Percentiles rank a stretch among this genome's conserved stretches.
phyloP scores from a whole-genome alignment of 306 rosid species.

The Trifolium pratense region DNA sequence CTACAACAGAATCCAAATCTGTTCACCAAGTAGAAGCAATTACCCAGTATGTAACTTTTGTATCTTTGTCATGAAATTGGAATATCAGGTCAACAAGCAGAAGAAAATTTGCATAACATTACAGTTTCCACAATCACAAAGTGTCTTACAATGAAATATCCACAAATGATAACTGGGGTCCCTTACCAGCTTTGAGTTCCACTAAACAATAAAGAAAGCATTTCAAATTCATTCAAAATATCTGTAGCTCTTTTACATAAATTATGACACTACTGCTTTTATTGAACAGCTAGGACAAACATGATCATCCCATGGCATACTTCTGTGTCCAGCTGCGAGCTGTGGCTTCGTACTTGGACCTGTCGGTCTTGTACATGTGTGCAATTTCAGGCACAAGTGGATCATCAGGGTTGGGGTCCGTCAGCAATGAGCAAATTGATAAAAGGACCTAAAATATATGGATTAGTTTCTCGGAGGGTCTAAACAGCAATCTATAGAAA shows the following conservation, averaged over 20 bases:
- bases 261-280: conserved; percentile 41
- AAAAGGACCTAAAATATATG: conserved; percentile 64
- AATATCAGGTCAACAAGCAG: conserved; percentile 42
- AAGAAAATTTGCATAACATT: conserved; percentile 49
- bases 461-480: neutral
- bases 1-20: neutral
- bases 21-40: neutral
- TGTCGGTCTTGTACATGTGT: conserved; percentile 88
- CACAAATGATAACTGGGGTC: conserved; percentile 58
- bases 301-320: conserved; percentile 77
- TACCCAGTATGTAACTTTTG: neutral
- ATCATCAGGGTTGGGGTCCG: conserved; percentile 87
- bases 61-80: conserved; percentile 22
- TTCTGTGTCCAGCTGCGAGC: conserved; percentile 97
- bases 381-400: conserved; percentile 93
- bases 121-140: conserved; percentile 50
- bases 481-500: neutral
- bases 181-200: conserved; percentile 49
- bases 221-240: conserved; percentile 46
- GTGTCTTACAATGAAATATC: conserved; percentile 59
- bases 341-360: conserved; percentile 77
- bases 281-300: conserved; percentile 31
- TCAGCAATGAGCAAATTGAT: conserved; percentile 82
- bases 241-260: conserved; percentile 49
- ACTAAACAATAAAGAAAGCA: conserved; percentile 42